Evolutionary conservation across 306 rosid species (phyloP), one percentile per base, ranked within the genome.

Genomic region (Gastrolobium bilobum): DNA sequence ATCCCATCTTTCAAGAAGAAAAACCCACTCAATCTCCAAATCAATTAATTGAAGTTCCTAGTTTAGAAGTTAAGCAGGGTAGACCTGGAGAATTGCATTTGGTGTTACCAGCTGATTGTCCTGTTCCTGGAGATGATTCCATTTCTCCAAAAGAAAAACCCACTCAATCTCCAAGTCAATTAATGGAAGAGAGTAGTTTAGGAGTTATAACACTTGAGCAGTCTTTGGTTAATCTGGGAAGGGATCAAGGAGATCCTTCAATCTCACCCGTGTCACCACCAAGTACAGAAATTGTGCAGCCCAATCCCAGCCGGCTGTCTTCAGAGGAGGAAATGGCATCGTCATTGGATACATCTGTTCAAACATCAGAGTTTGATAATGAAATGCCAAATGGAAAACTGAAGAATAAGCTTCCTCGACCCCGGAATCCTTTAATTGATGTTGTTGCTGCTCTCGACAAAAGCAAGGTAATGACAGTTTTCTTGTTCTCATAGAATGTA

Each of bases 391-490:
- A 85, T 71, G 93, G 86, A 79, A 84, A 85, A 66, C 87, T 82
- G 63, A 83, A 82, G 46, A 84, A 68, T 48, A 95, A 93, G 85
- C 65, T 80, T 62, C 91, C 91, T 85, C 96, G 85, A 76, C 94
- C 98, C 14, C 82, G 81, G 62, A 88, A 79, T 83, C 98, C 96
- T 77, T 87, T 89, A 51, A 83, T 91, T 40, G 99, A 96, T 77
- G 88, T 85, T 50, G 93, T 78, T 71, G 88, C 88, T 56, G 97
- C 98, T 81, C 93, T 85, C 69, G 99, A 93, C 83, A 89, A 88
- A 91, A 91, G 96, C 99, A 91, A 87, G 96, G 99, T 92, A 86
- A 20, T 53, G 74, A 74, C 59, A 10, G n/a, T 67, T 57, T 70
- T 77, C 58, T 82, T 30, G 76, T 73, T 79, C 81, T 44, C 13